A percentile compares a stretch with the other conserved stretches of the same genome.
Conservation (phyloP, 2,329 filamentous ascomycete species). For the Ceratocystis papillata region DNA sequence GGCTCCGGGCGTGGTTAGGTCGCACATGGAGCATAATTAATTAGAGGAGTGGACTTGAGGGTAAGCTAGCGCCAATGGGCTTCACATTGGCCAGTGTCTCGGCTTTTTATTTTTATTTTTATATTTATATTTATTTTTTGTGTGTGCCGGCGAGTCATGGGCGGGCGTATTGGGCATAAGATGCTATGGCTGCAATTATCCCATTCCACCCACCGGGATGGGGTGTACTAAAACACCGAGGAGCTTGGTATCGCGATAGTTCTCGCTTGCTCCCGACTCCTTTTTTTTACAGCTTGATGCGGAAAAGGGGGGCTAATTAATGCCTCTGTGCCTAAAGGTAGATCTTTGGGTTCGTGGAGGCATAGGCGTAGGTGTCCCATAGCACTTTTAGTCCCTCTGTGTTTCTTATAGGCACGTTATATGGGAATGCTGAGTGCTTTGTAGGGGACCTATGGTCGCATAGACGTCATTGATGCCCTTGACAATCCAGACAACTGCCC, state of each 20-base stretch:
- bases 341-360: not conserved
- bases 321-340: conserved; percentile 6
- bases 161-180: not conserved
- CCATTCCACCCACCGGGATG: not conserved
- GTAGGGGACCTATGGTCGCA: not conserved
- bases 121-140: not conserved
- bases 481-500: not conserved
- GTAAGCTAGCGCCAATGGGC: too few relatives aligned
- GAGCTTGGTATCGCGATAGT: not conserved
- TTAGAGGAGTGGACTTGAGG: too few relatives aligned
- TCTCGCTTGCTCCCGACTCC: not conserved
- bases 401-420: too few relatives aligned
- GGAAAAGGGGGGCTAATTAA: not conserved
- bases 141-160: not conserved
- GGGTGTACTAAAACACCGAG: not conserved
- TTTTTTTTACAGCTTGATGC: not conserved
- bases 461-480: not conserved
- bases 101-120: not conserved
- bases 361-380: not conserved
- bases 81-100: too few relatives aligned
- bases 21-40: too few relatives aligned
- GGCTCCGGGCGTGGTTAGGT: too few relatives aligned
- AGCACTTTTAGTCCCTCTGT: not conserved
- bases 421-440: too few relatives aligned
- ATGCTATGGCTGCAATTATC: not conserved